Conservation (phyloP, 2,329 filamentous ascomycete genomes). For the Pseudogymnoascus sp. region DNA sequence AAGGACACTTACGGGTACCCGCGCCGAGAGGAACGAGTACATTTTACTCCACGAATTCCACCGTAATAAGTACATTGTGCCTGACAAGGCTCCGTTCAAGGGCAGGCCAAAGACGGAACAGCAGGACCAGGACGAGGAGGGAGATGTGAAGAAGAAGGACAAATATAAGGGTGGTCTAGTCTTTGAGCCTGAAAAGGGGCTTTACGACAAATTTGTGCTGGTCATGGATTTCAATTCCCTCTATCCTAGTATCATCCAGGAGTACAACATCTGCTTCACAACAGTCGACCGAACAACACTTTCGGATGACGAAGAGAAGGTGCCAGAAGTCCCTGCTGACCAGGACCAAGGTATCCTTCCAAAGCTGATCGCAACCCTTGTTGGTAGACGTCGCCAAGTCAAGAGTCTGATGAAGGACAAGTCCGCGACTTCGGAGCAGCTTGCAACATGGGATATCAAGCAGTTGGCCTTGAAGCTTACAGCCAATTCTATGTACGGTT, state of each 20-base stretch:
- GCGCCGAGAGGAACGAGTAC: conserved; percentile 97
- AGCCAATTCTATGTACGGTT: conserved; percentile 99
- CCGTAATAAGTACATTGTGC: conserved; percentile 94
- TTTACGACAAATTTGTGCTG: conserved; percentile 96
- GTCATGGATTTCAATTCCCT: conserved; percentile 99
- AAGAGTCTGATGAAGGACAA: conserved; percentile 97
- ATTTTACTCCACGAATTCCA: conserved; percentile 97
- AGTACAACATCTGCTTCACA: conserved; percentile 99
- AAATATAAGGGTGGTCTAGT: conserved; percentile 98
- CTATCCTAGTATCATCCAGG: conserved; percentile 99
- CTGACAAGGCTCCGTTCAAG: conserved; percentile 83
- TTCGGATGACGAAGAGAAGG: conserved; percentile 73
- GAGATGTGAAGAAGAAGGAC: conserved; percentile 90
- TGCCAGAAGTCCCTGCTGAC: conserved; percentile 76
- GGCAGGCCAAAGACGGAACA: conserved; percentile 67
- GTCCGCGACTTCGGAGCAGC: conserved; percentile 72
- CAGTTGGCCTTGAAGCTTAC: conserved; percentile 94
- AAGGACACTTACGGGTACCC: conserved; percentile 86
- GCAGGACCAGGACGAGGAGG: conserved; percentile 61
- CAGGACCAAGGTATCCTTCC: conserved; percentile 81
- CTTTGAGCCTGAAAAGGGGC: conserved; percentile 92
- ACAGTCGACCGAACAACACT: conserved; percentile 74
- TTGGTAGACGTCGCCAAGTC: conserved; percentile 80
- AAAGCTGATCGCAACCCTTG: conserved; percentile 82
- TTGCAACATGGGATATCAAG: conserved; percentile 96